Evolutionary conservation across 495 filamentous ascomycete species (phyloP).

Genomic region (Cetradonia linearis): DNA sequence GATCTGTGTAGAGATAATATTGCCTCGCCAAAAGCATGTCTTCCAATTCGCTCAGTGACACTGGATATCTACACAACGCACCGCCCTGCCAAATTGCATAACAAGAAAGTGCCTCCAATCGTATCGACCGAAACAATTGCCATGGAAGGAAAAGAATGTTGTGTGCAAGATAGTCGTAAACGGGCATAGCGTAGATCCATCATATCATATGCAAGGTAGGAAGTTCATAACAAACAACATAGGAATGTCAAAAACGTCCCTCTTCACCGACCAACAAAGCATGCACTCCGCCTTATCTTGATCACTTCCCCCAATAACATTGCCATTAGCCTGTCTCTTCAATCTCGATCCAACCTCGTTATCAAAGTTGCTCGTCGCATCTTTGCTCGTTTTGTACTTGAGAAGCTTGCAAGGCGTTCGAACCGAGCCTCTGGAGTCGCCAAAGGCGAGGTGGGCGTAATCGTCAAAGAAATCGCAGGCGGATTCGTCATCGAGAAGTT

Average conservation of each 20-base stretch:
- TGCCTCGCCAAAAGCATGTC: not conserved
- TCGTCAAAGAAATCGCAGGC: constrained; percentile 94
- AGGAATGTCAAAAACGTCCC: constrained; percentile 96
- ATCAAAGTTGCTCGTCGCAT: constrained; percentile 29
- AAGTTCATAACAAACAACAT: constrained; percentile 96
- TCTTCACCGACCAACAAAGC: constrained; percentile 92
- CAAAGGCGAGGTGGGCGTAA: constrained; percentile 83
- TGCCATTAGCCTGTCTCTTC: constrained; percentile 42
- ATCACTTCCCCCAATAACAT: constrained; percentile 70
- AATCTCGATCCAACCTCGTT: constrained; percentile 27
- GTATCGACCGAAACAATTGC: no score
- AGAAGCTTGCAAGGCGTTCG: constrained; percentile 77
- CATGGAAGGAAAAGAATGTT: no score
- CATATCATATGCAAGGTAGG: constrained; percentile 26
- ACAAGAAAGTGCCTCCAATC: not conserved
- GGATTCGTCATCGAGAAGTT: constrained; percentile 86
- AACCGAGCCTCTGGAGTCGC: constrained; percentile 72
- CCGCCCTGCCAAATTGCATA: not conserved
- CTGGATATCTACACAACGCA: not conserved
- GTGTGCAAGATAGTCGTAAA: no score
- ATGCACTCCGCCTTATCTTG: constrained; percentile 91
- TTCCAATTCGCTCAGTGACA: not conserved
- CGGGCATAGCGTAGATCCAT: not conserved
- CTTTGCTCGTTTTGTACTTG: constrained; percentile 61
- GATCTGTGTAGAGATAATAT: not conserved